phyloP scores from a whole-genome alignment of 2,329 filamentous ascomycete genomes.

The Pseudogymnoascus sp. region DNA sequence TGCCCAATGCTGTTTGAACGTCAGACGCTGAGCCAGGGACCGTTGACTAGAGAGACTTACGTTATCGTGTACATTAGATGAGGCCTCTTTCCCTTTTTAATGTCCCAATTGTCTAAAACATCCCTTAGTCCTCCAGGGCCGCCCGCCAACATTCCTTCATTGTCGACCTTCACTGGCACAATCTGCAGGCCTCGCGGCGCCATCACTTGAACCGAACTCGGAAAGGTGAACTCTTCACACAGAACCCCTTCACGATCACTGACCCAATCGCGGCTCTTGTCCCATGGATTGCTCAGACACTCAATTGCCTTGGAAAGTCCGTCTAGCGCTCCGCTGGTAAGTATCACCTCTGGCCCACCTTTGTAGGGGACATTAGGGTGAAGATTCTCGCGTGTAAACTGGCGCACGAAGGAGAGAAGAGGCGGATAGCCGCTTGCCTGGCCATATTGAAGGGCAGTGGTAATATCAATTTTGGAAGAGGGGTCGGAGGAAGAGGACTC shows the following conservation, averaged over 20 bases:
- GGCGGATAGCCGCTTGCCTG: slow-evolving; percentile 75
- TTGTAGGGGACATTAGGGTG: slow-evolving; percentile 77
- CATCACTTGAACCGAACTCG: slow-evolving; percentile 64
- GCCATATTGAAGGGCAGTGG: slow-evolving; percentile 80
- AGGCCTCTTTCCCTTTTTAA: slow-evolving; percentile 63
- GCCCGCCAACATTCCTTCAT: slow-evolving; percentile 67
- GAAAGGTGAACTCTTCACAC: slow-evolving; percentile 74
- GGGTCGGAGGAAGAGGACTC: slow-evolving; percentile 50
- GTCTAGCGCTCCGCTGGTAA: slow-evolving; percentile 80
- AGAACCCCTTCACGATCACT: slow-evolving; percentile 68
- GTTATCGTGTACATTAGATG: slow-evolving; percentile 87
- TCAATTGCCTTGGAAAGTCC: slow-evolving; percentile 74
- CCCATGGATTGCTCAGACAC: slow-evolving; percentile 70
- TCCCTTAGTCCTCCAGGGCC: slow-evolving; percentile 70
- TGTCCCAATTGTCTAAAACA: slow-evolving; percentile 77
- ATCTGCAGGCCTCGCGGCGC: slow-evolving; percentile 56
- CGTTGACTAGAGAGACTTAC: slow-evolving; percentile 43
- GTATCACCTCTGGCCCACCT: slow-evolving; percentile 66
- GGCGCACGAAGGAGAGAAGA: slow-evolving; percentile 67
- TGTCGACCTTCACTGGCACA: slow-evolving; percentile 68
- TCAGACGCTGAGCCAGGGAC: slow-evolving; percentile 13
- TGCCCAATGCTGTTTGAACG: slow-evolving; percentile 61
- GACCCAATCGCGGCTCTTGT: slow-evolving; percentile 57
- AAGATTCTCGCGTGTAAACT: slow-evolving; percentile 68
- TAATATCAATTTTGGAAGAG: slow-evolving; percentile 67